Percentiles rank a stretch among this genome's conserved stretches.
These are phyloP conservation scores for Lathyrus oleraceus DNA, from an alignment of 306 rosid genomes.

Conservation along the genomic window DNA sequence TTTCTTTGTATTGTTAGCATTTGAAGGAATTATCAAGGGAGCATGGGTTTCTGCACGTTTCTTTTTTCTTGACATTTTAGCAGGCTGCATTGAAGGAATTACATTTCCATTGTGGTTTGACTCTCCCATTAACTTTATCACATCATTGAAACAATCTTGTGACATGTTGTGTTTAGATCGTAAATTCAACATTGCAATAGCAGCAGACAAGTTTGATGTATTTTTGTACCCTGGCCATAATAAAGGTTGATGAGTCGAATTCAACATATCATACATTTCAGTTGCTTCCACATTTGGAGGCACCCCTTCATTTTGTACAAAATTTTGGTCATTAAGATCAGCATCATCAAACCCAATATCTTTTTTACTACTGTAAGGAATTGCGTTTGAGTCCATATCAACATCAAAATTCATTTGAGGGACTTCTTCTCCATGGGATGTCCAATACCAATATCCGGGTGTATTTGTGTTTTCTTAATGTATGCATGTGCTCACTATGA, in stretches of 20 bases:
- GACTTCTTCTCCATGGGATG: neutral
- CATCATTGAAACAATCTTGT: neutral
- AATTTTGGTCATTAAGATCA: neutral
- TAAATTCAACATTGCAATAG: neutral
- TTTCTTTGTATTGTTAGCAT: neutral
- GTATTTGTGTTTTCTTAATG: too few relatives aligned
- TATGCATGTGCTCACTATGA: too few relatives aligned
- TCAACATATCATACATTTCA: neutral
- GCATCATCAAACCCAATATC: neutral
- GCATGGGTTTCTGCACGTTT: neutral
- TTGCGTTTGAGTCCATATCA: neutral
- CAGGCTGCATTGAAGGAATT: neutral
- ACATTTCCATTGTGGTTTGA: neutral
- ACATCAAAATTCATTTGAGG: neutral
- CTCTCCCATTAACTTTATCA: neutral
- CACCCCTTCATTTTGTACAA: neutral
- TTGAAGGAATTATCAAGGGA: neutral
- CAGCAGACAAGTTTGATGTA: neutral
- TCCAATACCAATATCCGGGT: slow-evolving; percentile 17
- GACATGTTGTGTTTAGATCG: slow-evolving; percentile 21
- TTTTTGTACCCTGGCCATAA: neutral
- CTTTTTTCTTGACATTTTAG: neutral
- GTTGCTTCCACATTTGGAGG: neutral
- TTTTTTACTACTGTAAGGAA: neutral
- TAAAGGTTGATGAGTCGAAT: neutral